phyloP scores from a whole-genome alignment of 371 early-diverging fungal genomes.

The Coemansia sp. region DNA sequence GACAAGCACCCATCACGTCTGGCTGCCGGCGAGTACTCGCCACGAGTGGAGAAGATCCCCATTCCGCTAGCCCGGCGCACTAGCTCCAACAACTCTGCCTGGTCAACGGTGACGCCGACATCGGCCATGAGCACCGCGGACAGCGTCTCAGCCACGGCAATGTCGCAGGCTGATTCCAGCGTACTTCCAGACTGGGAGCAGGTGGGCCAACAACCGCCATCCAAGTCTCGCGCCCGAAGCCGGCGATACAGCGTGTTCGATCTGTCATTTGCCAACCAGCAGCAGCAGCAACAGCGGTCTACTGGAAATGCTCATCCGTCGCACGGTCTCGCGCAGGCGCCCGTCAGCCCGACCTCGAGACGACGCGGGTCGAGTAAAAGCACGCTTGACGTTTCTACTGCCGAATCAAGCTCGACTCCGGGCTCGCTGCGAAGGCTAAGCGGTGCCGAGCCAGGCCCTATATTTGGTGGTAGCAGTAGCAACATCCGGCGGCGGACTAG shows the following conservation, averaged over 20 bases:
- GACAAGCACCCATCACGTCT: slow-evolving; percentile 1
- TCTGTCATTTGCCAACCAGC: slow-evolving; percentile 33
- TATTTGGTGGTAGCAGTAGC: slow-evolving; percentile 2
- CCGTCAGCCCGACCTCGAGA: not conserved
- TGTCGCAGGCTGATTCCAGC: slow-evolving; percentile 1
- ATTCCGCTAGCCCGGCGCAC: slow-evolving; percentile 24
- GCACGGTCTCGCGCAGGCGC: not conserved
- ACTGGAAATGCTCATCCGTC: not conserved
- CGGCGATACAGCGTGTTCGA: slow-evolving; percentile 48
- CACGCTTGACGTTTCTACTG: not conserved
- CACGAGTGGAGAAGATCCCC: slow-evolving; percentile 1
- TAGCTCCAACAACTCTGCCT: slow-evolving; percentile 38
- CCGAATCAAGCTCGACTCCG: not conserved
- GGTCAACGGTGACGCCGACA: slow-evolving; percentile 40
- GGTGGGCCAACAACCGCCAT: slow-evolving; percentile 7
- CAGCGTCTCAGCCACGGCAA: not conserved
- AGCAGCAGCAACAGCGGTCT: not conserved
- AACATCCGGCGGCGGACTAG: slow-evolving; percentile 8
- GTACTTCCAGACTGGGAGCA: slow-evolving; percentile 37
- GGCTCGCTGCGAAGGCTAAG: not conserved
- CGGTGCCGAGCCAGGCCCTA: not conserved
- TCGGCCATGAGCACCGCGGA: slow-evolving; percentile 13
- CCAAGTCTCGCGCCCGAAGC: slow-evolving; percentile 13
- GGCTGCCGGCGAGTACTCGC: slow-evolving; percentile 2
- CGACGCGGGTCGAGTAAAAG: slow-evolving; percentile 6